Conservation (phyloP, 2,329 filamentous ascomycete genomes). For the Colletotrichum spaethianum region DNA sequence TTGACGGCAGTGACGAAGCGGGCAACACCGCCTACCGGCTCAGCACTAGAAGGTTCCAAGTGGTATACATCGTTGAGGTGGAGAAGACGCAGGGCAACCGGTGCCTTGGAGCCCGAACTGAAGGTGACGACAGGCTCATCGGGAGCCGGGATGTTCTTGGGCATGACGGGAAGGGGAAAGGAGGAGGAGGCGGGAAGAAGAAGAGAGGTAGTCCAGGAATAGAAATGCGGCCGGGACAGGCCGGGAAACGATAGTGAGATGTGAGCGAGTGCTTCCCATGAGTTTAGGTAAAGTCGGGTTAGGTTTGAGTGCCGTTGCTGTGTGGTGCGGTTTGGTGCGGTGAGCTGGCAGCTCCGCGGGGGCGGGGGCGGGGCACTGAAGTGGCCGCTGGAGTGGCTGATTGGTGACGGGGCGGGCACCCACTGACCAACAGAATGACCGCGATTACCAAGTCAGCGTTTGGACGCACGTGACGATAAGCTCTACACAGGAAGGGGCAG, state of each 20-base stretch:
- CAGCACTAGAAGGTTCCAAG: conserved; percentile 80
- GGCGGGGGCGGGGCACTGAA: conserved; percentile 12
- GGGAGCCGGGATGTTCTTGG: conserved; percentile 35
- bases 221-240: conserved; percentile 6
- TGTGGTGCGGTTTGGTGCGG: conserved; percentile 14
- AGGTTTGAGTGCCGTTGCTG: conserved; percentile 8
- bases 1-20: conserved; percentile 85
- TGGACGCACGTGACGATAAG: conserved; percentile 18
- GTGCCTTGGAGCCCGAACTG: conserved; percentile 47
- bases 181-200: not conserved
- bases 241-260: not conserved
- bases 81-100: conserved; percentile 82
- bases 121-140: conserved; percentile 47
- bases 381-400: not conserved
- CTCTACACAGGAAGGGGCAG: not conserved
- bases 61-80: conserved; percentile 98
- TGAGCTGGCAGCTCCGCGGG: conserved; percentile 12
- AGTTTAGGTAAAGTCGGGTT: conserved; percentile 9
- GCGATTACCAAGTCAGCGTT: conserved; percentile 18
- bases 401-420: not conserved
- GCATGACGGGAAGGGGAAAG: conserved; percentile 24
- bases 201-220: conserved; percentile 16
- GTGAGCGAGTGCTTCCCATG: conserved; percentile 13
- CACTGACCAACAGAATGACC: not conserved
- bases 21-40: conserved; percentile 85